These are phyloP conservation scores for Micractinium conductrix DNA, from an alignment of 139 green algal genomes.

Conservation along the genomic window DNA sequence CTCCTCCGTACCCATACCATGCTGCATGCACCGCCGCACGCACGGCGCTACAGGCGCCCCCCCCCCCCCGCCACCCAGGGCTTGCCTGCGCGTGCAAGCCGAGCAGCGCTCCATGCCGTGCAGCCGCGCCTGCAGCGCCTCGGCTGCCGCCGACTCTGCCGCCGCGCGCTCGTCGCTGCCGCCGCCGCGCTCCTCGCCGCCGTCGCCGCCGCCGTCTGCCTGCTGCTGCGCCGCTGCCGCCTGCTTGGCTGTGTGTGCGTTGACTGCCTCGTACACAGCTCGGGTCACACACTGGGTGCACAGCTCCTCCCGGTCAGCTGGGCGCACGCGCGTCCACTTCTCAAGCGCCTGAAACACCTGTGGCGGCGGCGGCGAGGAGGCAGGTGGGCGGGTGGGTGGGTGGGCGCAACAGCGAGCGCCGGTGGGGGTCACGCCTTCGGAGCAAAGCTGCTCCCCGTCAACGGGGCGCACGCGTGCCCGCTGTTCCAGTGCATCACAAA, in stretches of 20 bases:
- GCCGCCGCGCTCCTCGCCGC: neutral
- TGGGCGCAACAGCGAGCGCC: no score
- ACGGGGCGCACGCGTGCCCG: neutral
- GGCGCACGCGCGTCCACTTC: slow-evolving; percentile 5
- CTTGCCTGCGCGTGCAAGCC: no score
- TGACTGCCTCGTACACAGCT: neutral
- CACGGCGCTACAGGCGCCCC: no score
- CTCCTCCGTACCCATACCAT: no score
- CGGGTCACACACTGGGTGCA: neutral
- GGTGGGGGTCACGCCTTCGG: neutral
- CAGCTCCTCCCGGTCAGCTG: neutral
- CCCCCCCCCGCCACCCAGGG: no score
- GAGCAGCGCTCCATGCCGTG: neutral
- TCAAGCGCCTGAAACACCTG: slow-evolving; percentile 3
- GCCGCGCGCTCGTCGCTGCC: no score
- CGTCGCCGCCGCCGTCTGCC: neutral
- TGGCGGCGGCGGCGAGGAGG: no score
- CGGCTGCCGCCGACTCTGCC: neutral
- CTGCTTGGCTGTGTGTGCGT: neutral
- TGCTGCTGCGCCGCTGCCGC: neutral
- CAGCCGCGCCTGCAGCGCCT: slow-evolving; percentile 6
- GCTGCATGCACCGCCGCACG: no score
- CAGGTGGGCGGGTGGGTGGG: no score
- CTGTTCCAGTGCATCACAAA: neutral
- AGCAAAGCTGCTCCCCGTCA: neutral